Evolutionary conservation across 2,329 filamentous ascomycete species (phyloP).

Genomic region (Colletotrichum spaethianum): DNA sequence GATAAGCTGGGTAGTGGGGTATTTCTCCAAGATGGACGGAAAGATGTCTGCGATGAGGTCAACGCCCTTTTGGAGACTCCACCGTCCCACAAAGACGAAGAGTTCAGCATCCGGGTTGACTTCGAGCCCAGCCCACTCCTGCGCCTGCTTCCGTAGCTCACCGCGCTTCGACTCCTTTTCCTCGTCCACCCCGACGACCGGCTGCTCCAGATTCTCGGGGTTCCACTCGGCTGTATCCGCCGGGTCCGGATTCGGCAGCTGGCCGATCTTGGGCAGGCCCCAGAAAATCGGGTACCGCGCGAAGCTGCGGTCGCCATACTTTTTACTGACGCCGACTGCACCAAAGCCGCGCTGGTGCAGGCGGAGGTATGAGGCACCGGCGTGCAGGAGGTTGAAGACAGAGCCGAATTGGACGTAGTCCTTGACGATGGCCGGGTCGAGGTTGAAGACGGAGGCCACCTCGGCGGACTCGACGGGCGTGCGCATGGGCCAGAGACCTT

Average conservation of each 20-base stretch:
- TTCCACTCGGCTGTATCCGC: conserved; percentile 74
- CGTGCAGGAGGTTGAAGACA: conserved; percentile 77
- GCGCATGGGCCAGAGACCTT: conserved; percentile 73
- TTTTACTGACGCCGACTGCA: conserved; percentile 76
- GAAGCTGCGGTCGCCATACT: conserved; percentile 77
- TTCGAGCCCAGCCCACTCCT: conserved; percentile 76
- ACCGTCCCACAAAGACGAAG: conserved; percentile 78
- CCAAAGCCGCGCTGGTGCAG: conserved; percentile 78
- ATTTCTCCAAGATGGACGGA: conserved; percentile 71
- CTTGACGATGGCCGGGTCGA: conserved; percentile 68
- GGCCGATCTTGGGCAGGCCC: conserved; percentile 73
- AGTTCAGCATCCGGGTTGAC: conserved; percentile 74
- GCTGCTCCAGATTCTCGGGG: conserved; percentile 61
- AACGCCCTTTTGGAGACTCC: conserved; percentile 78
- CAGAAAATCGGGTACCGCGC: conserved; percentile 79
- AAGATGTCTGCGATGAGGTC: conserved; percentile 79
- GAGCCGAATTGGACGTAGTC: conserved; percentile 78
- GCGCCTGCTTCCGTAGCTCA: conserved; percentile 71
- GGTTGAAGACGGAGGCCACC: conserved; percentile 75
- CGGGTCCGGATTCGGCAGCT: conserved; percentile 76
- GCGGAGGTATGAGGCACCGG: conserved; percentile 75
- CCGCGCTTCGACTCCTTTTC: conserved; percentile 67
- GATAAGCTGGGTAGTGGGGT: conserved; percentile 73
- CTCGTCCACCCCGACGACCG: conserved; percentile 65
- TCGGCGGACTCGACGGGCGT: conserved; percentile 72